Base-by-base conservation (phyloP, 2,329 filamentous ascomycete species). In the Talaromyces sp. region DNA sequence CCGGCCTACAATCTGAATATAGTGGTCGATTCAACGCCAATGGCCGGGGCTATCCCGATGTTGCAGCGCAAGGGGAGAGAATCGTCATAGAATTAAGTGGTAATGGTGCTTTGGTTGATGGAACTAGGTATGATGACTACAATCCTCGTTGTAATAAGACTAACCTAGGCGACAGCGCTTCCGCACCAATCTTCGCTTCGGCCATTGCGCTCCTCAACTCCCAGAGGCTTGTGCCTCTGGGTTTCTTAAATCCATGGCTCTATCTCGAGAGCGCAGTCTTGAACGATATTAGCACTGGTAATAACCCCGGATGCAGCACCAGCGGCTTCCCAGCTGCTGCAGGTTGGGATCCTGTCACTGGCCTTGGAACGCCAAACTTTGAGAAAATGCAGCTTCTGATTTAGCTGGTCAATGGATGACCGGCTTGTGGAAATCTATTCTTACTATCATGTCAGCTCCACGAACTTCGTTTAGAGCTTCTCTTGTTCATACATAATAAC, bases 181-280 rank as follows among this genome's bases (percentile, higher is more conserved):
- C 87, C 0, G 76, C 85, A 0, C 89, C 89, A 0, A 77, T 86
- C 0, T 85, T 86, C 27, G 84, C 85, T 0, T 84, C 81, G 7
- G 79, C 90, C 57, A 78, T 90, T 47, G 80, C 84, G 1, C 80
- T 90, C 3, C 76, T 90, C 64, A 90, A 90, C 69, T 87, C 89
- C 69, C 85, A 84, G 0, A 78, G 86, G 39, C 73, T 89, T 19
- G 75, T 80, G 0, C 73, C 80, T 0, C 74, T 88, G 50, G 86
- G 86, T 0, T 88, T 86, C 76, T 67, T 88, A 56, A 88, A 89
- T 70, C 86, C 86, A 0, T 87, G 84, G 83, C 71, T 88, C 6
- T 89, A 88, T 71, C 70, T 70, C 22, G 82, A 76, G 3, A 71
- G 73, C 65, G 68, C 73, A 9, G 81, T 77, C 2, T 70, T 85